Base-by-base conservation (phyloP, 1,139 yeast genomes). In the Debaryomyces nepalensis region DNA sequence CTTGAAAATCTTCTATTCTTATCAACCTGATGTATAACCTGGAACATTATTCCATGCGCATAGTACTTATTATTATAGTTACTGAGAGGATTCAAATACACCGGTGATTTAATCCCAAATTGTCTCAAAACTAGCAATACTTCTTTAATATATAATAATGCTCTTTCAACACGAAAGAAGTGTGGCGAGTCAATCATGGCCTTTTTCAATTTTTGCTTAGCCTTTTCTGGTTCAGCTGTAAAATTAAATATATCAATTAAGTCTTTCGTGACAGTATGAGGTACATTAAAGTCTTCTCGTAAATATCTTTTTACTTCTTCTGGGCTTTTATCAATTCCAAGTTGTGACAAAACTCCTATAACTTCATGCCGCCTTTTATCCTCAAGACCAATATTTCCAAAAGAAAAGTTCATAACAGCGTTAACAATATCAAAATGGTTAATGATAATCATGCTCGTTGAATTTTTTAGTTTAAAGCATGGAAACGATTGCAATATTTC, bases 371-470 rank as follows among this genome's bases (percentile, higher is more conserved):
- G 68, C 51, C 84, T 91, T 2, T 87, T 84, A 5, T 67, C 73
- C 29, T 68, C 67, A 33, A 83, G 79, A 29, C 84, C 87, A 45
- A 88, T 77, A 15, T 88, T 84, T 43, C 96, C 88, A 58, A 82
- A 87, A 9, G 88, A 86, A 58, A 87, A 75, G 11, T 66, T 58
- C 12, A 73, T 53, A 22, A 90, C 79, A 1, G 87, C 72, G 42
- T 87, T 87, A 42, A 91, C 60, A 23, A 93, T 81, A 54, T 85
- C 95, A 51, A 81, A 77, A 61, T 93, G 98, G 58, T 89, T 91
- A 26, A 93, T 62, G 14, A 86, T 74, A 40, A 91, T 74, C 9
- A 85, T 72, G 1, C 60, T 51, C 24, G 78, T 78, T 0, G 79
- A 70, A 19, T 70, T 67, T 38, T 63, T 63, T 9, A 57, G 48